Evolutionary conservation across 2,329 filamentous ascomycete species (phyloP).

Genomic region (Penicillium sp.): DNA sequence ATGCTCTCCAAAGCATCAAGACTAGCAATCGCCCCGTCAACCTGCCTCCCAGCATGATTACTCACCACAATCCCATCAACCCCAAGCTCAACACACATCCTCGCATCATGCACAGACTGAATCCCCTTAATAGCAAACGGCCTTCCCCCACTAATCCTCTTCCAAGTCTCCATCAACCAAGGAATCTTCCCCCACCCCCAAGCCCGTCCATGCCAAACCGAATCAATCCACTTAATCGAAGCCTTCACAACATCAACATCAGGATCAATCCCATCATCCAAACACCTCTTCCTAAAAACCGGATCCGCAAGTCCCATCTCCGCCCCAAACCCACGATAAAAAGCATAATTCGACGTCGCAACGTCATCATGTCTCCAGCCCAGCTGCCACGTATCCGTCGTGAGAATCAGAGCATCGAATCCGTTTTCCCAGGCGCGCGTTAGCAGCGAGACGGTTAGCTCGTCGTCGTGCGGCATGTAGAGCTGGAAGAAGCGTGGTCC

Average conservation of each 20-base stretch:
- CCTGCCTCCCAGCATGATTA: constrained; percentile 67
- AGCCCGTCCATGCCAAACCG: constrained; percentile 60
- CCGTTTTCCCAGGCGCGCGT: constrained; percentile 53
- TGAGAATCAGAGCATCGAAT: constrained; percentile 58
- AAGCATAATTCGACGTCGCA: constrained; percentile 57
- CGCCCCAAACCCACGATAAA: constrained; percentile 57
- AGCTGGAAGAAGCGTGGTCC: constrained; percentile 59
- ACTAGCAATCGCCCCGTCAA: constrained; percentile 58
- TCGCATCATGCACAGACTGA: constrained; percentile 63
- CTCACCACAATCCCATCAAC: constrained; percentile 65
- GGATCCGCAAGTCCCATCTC: constrained; percentile 58
- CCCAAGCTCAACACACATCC: constrained; percentile 56
- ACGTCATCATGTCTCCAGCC: constrained; percentile 60
- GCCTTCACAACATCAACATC: constrained; percentile 52
- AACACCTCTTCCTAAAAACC: constrained; percentile 54
- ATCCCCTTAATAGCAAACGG: constrained; percentile 66
- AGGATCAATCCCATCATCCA: constrained; percentile 53
- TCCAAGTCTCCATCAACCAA: constrained; percentile 61
- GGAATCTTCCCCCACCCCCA: constrained; percentile 64
- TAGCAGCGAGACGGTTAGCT: constrained; percentile 55
- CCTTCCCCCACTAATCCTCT: constrained; percentile 52
- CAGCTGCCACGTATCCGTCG: constrained; percentile 62
- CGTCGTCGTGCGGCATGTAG: constrained; percentile 62
- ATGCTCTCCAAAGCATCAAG: constrained; percentile 60
- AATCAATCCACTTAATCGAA: constrained; percentile 61